phyloP scores from a whole-genome alignment of 257 asterid species.

The Capsicum chinense region DNA sequence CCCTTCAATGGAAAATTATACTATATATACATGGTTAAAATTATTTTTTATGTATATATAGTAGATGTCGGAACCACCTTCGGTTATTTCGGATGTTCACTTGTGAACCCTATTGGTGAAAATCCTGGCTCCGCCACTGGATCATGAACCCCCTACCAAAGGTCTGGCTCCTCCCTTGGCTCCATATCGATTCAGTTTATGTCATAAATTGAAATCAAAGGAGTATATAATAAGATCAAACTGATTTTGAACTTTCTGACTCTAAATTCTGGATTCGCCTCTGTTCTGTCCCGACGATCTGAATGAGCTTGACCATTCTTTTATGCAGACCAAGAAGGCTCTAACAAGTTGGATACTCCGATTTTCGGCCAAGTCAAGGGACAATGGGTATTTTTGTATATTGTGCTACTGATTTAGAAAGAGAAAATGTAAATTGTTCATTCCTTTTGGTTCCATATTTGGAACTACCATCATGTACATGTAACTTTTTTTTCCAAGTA shows the following conservation, averaged over 20 bases:
- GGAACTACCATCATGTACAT: constrained; percentile 25
- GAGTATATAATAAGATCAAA: background rate
- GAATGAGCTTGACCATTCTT: background rate
- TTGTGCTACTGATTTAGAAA: constrained; percentile 23
- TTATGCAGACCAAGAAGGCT: constrained; percentile 16
- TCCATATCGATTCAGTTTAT: background rate
- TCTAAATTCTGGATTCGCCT: background rate
- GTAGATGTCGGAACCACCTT: no score
- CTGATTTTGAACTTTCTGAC: background rate
- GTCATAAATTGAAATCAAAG: background rate
- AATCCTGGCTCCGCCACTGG: no score
- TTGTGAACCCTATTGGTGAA: no score
- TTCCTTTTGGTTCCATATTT: constrained; percentile 22
- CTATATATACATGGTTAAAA: no score
- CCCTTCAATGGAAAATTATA: no score
- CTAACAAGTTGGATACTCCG: background rate
- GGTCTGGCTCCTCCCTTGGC: background rate
- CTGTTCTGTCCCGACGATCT: background rate
- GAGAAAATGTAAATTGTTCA: constrained; percentile 19
- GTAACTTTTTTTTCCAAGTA: background rate
- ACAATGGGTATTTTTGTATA: constrained; percentile 22
- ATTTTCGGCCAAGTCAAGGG: background rate
- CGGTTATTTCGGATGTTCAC: no score
- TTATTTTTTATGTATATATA: no score
- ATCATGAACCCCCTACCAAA: no score